Percentiles rank a stretch among this genome's conserved stretches.
phyloP scores from a whole-genome alignment of 108 stramenopile genomes.

The Nitzschia sp. region DNA sequence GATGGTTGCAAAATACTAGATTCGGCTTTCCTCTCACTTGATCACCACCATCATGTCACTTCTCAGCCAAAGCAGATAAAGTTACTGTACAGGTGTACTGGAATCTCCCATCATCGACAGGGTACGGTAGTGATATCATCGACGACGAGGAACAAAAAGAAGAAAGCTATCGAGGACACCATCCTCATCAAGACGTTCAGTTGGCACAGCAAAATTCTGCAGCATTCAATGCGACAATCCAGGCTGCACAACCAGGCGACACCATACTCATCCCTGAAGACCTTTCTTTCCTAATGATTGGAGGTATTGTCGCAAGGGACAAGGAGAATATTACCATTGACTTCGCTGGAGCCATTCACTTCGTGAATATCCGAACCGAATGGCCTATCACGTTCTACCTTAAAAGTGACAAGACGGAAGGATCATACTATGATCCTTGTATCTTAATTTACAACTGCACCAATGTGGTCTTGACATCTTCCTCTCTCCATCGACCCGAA shows the following conservation, averaged over 20 bases:
- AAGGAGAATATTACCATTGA: conserved; percentile 17
- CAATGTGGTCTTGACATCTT: conserved; percentile 21
- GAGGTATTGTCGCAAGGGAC: conserved; percentile 21
- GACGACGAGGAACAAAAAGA: no score
- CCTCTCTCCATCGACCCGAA: conserved; percentile 1
- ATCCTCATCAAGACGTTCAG: no score
- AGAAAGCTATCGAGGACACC: no score
- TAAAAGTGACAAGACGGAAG: neutral
- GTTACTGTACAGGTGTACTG: no score
- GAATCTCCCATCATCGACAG: no score
- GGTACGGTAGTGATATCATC: no score
- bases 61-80: no score
- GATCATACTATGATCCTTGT: conserved; percentile 35
- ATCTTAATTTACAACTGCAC: conserved; percentile 34
- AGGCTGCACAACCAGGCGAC: conserved; percentile 23
- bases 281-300: conserved; percentile 18
- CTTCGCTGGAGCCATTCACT: conserved; percentile 22
- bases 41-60: no score
- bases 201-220: conserved; percentile 13
- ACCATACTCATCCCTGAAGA: conserved; percentile 6
- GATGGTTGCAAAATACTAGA: no score
- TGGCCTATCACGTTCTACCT: conserved; percentile 19
- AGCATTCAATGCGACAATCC: conserved; percentile 22
- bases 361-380: conserved; percentile 2
- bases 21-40: no score